Percentiles rank a stretch among this genome's conserved stretches.
These are phyloP conservation scores for Exobasidium cylindrosporum DNA, from an alignment of 1,284 basidiomycete species.

Conservation along the genomic window DNA sequence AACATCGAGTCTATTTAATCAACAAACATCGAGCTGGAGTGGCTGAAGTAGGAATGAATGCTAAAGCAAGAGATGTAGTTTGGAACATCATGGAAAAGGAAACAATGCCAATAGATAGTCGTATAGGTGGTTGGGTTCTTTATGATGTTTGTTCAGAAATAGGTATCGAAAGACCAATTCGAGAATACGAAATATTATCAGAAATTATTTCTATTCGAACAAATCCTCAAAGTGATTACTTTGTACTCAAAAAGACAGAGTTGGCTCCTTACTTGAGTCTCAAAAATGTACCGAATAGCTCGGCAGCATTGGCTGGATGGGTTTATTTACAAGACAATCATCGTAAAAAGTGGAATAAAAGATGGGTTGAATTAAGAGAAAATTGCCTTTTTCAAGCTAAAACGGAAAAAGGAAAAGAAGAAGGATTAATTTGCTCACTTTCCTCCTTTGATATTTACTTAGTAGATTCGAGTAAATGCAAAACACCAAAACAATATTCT, in stretches of 20 bases:
- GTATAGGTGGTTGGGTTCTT: slow-evolving; percentile 41
- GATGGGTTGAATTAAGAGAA: slow-evolving; percentile 53
- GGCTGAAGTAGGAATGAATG: slow-evolving; percentile 31
- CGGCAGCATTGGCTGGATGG: slow-evolving; percentile 44
- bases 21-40: slow-evolving; percentile 36
- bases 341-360: slow-evolving; percentile 46
- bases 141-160: slow-evolving; percentile 43
- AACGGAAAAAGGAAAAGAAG: slow-evolving; percentile 52
- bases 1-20: slow-evolving; percentile 38
- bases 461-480: slow-evolving; percentile 31
- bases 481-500: slow-evolving; percentile 42
- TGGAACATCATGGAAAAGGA: slow-evolving; percentile 34
- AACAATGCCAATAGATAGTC: slow-evolving; percentile 31
- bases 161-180: slow-evolving; percentile 49
- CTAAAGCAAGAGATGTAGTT: slow-evolving; percentile 40
- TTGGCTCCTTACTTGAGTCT: slow-evolving; percentile 39
- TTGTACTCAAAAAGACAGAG: slow-evolving; percentile 47
- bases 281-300: slow-evolving; percentile 34
- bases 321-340: slow-evolving; percentile 39
- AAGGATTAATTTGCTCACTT: slow-evolving; percentile 40
- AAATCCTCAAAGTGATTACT: slow-evolving; percentile 30
- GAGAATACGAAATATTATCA: slow-evolving; percentile 50
- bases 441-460: slow-evolving; percentile 49
- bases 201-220: slow-evolving; percentile 38
- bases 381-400: slow-evolving; percentile 48